phyloP scores from a whole-genome alignment of 2,329 filamentous ascomycete genomes.

The Colletotrichum magnum region DNA sequence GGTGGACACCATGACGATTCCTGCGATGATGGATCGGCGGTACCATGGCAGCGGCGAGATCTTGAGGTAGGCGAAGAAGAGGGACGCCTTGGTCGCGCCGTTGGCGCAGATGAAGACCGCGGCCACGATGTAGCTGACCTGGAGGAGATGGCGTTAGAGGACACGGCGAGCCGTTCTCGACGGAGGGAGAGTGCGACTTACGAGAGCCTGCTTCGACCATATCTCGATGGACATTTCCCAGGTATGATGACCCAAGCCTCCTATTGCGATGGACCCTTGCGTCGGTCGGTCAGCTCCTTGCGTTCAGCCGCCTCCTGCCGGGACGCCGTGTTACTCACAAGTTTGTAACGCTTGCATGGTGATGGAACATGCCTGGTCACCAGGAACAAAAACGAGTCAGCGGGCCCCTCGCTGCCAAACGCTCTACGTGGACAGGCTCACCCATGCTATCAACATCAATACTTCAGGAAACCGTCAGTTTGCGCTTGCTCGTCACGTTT shows the following conservation, averaged over 20 bases:
- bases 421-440: neutral
- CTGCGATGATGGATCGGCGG: constrained; percentile 45
- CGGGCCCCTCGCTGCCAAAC: neutral
- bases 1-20: constrained; percentile 46
- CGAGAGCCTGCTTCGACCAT: constrained; percentile 43
- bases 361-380: constrained; percentile 40
- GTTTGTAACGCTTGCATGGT: constrained; percentile 45
- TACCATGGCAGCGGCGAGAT: constrained; percentile 51
- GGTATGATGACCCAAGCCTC: constrained; percentile 46
- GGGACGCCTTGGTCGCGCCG: constrained; percentile 52
- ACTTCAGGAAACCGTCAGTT: neutral
- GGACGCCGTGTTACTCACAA: constrained; percentile 35
- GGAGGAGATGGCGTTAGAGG: neutral
- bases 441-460: constrained; percentile 16
- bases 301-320: too few species aligned
- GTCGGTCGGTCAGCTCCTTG: neutral
- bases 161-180: neutral
- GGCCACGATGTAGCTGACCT: constrained; percentile 47
- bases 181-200: constrained; percentile 12
- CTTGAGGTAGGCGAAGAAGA: constrained; percentile 52
- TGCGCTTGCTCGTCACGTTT: neutral
- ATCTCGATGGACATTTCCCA: constrained; percentile 46
- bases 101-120: constrained; percentile 51
- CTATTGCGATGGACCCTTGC: constrained; percentile 45
- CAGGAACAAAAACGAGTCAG: constrained; percentile 22